phyloP scores from a whole-genome alignment of 1,139 yeast genomes.

The Insectozyma bohioensis region DNA sequence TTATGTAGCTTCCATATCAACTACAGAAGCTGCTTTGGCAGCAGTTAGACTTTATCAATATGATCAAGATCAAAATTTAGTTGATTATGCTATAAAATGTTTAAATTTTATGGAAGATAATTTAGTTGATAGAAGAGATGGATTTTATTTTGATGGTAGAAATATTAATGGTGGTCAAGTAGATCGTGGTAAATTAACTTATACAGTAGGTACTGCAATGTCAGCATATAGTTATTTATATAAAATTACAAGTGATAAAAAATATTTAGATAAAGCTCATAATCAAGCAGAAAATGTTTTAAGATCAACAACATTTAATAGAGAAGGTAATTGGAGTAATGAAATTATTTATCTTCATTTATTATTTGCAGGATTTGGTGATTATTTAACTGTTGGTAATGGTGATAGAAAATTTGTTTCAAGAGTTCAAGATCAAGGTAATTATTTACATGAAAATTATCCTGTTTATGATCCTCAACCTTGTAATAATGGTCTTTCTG shows the following conservation, averaged over 20 bases:
- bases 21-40: conserved; percentile 34
- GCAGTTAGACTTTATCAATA: conserved; percentile 26
- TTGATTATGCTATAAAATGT: conserved; percentile 24
- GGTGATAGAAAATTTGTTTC: conserved; percentile 12
- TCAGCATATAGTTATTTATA: conserved; percentile 30
- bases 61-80: conserved; percentile 18
- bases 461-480: background rate
- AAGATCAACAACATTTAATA: conserved; percentile 19
- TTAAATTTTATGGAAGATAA: conserved; percentile 22
- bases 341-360: conserved; percentile 24
- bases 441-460: conserved; percentile 7
- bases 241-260: conserved; percentile 16
- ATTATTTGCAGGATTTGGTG: conserved; percentile 26
- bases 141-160: conserved; percentile 29
- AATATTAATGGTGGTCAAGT: conserved; percentile 13
- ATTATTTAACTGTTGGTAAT: conserved; percentile 18
- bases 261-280: conserved; percentile 16
- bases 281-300: conserved; percentile 15
- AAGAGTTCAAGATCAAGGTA: conserved; percentile 24
- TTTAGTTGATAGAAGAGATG: conserved; percentile 24
- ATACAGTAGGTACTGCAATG: conserved; percentile 37
- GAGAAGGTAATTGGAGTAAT: conserved; percentile 29
- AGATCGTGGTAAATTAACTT: conserved; percentile 36
- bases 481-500: conserved; percentile 1
- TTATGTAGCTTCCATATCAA: conserved; percentile 35